A percentile compares a stretch with the other conserved stretches of the same genome.
phyloP scores from a whole-genome alignment of 441 rosid species.

The Mallotus japonicus region DNA sequence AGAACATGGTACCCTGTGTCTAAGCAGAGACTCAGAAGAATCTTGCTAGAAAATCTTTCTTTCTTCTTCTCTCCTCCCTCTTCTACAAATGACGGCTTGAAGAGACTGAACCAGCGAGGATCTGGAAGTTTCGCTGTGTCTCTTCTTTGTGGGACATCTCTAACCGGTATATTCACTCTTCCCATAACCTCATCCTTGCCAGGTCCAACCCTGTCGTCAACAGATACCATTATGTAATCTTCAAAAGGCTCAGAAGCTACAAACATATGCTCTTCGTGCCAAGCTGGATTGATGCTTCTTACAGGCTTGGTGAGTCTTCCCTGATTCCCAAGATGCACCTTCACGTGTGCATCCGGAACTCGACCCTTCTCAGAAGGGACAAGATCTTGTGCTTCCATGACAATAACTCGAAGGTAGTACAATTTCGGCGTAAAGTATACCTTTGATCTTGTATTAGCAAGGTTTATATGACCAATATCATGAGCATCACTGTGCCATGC shows the following conservation, averaged over 20 bases:
- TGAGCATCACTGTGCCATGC: slow-evolving; percentile 62
- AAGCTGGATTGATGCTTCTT: slow-evolving; percentile 41
- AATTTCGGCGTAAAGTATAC: slow-evolving; percentile 55
- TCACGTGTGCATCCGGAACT: slow-evolving; percentile 34
- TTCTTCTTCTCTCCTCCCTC: slow-evolving; percentile 43
- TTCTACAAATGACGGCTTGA: slow-evolving; percentile 20
- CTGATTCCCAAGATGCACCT: slow-evolving; percentile 35
- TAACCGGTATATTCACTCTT: slow-evolving; percentile 29
- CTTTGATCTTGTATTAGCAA: slow-evolving; percentile 44
- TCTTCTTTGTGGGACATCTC: slow-evolving; percentile 31
- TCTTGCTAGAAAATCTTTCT: slow-evolving; percentile 61
- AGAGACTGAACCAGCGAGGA: slow-evolving; percentile 33
- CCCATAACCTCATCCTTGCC: slow-evolving; percentile 43
- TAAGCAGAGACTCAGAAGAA: slow-evolving; percentile 35
- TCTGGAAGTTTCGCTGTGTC: slow-evolving; percentile 48
- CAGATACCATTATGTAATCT: slow-evolving; percentile 33
- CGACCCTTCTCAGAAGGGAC: slow-evolving; percentile 38
- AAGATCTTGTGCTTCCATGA: slow-evolving; percentile 64
- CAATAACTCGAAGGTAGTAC: slow-evolving; percentile 47
- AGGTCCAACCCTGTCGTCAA: slow-evolving; percentile 39
- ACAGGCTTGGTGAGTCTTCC: slow-evolving; percentile 33
- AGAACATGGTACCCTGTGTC: slow-evolving; percentile 58
- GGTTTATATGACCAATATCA: slow-evolving; percentile 54
- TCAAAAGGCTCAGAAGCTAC: slow-evolving; percentile 60
- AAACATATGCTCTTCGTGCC: slow-evolving; percentile 70